These are phyloP conservation scores for Trichoderma gamsii DNA, from an alignment of 495 filamentous ascomycete genomes.

Conservation along the genomic window DNA sequence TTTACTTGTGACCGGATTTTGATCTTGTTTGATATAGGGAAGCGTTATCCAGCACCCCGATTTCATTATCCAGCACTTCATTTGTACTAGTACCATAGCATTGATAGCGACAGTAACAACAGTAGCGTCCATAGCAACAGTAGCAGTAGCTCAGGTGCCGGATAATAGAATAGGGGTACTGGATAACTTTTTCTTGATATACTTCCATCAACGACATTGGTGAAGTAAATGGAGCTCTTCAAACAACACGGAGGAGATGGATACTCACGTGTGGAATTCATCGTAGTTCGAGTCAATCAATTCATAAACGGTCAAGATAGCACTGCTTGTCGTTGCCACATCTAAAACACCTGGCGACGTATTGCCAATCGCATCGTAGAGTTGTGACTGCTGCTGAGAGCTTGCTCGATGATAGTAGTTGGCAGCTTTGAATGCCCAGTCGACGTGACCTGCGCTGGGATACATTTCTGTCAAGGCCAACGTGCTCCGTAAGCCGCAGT, in stretches of 20 bases:
- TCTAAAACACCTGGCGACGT: neutral
- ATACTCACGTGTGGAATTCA: neutral
- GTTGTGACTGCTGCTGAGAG: neutral
- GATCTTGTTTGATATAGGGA: no score
- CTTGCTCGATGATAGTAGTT: slow-evolving; percentile 3
- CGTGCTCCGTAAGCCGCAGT: neutral
- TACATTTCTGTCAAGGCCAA: slow-evolving; percentile 1
- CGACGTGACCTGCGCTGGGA: neutral
- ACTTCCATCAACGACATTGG: no score
- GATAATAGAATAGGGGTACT: no score
- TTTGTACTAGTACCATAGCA: no score
- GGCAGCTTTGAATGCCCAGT: slow-evolving; percentile 7
- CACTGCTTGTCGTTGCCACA: neutral
- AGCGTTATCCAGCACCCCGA: no score
- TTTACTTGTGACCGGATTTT: no score
- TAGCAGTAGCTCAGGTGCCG: no score
- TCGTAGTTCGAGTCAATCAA: neutral
- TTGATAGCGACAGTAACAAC: no score
- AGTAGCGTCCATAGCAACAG: no score
- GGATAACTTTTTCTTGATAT: no score
- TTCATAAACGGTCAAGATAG: neutral
- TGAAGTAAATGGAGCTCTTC: no score
- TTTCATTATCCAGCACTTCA: no score
- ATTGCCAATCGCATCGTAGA: neutral
- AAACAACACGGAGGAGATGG: neutral